Percentiles rank a stretch among this genome's conserved stretches.
Evolutionary conservation across 257 asterid species (phyloP).

Genomic region (Lithospermum erythrorhizon): DNA sequence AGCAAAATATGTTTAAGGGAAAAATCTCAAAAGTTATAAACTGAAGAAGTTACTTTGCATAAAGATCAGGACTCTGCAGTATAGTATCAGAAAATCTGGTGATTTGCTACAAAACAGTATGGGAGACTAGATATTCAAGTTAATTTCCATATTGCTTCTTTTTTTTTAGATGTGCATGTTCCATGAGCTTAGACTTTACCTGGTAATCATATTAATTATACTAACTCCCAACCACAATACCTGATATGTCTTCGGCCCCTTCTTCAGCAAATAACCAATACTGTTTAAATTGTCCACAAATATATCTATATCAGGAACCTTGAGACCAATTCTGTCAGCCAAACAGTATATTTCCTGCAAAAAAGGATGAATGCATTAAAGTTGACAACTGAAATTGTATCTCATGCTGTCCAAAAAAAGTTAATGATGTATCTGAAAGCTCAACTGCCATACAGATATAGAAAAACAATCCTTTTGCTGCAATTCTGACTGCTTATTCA

Average conservation of each 20-base stretch:
- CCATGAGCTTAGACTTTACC: background rate
- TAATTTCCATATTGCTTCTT: background rate
- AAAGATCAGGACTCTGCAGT: background rate
- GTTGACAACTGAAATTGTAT: background rate
- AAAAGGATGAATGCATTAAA: slow-evolving; percentile 15
- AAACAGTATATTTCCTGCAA: slow-evolving; percentile 74
- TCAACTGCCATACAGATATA: slow-evolving; percentile 48
- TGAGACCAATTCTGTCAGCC: slow-evolving; percentile 70
- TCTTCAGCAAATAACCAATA: slow-evolving; percentile 81
- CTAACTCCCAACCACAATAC: slow-evolving; percentile 17
- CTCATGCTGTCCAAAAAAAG: background rate
- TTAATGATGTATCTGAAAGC: slow-evolving; percentile 8
- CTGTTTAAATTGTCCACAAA: slow-evolving; percentile 73
- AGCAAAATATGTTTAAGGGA: too few species aligned
- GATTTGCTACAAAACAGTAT: background rate
- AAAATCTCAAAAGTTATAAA: too few species aligned
- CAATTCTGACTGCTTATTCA: slow-evolving; percentile 72
- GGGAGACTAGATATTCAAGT: background rate
- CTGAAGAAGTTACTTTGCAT: background rate
- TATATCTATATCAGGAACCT: slow-evolving; percentile 84
- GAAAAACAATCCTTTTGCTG: slow-evolving; percentile 84
- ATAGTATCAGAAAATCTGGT: background rate
- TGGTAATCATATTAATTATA: background rate
- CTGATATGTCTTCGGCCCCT: slow-evolving; percentile 92
- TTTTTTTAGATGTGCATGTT: background rate